Base-by-base conservation (phyloP, 768 basidiomycete species). In the Russula brevipes region DNA sequence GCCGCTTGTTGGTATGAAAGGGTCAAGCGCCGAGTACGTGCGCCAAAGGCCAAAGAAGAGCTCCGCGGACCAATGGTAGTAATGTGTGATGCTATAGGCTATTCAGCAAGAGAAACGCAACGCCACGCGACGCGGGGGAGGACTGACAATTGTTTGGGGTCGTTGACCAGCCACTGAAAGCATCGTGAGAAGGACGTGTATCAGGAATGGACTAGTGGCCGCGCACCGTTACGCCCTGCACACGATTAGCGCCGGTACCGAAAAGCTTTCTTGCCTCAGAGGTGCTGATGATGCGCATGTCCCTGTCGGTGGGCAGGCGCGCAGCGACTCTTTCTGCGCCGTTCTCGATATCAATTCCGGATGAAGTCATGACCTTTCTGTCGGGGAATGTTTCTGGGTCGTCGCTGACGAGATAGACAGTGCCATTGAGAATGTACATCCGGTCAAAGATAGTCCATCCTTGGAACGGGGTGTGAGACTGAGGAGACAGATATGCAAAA, bases 51-150 rank as follows among this genome's bases (percentile, higher is more conserved):
- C 94, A 66, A 92, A 91, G 77, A 90, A 88, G 19, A 94, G 82
- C 71, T 98, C 94, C 4, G 94, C 94, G 38, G 88, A 84, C 84
- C 90, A 94, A 70, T 98, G 94, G 72, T 94, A 96, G 72, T 95
- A 96, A 74, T 96, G 94, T 1, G 88, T 89, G 60, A 96, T 81
- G 75, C 90, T 92, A 30, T 17, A 31, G 47, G 52, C 63, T 9
- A n/a, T 36, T 63, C 36, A 54, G 52, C 44, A 54, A 33, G 9
- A 16, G 33, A 10, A 49, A 57, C 14, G 36, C 19, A 49, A 57
- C 14, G 36, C 19, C 19, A 24, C 49, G 0, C 4, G 14, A 49
- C 14, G 24, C 24, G 24, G 1, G 56, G 19, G 12, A 59, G 51
- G 35, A 77, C 85, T 62, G 71, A 90, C 88, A 85, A 97, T 79